These are phyloP conservation scores for Thelonectria discophora DNA, from an alignment of 2,329 filamentous ascomycete genomes.

Conservation along the genomic window DNA sequence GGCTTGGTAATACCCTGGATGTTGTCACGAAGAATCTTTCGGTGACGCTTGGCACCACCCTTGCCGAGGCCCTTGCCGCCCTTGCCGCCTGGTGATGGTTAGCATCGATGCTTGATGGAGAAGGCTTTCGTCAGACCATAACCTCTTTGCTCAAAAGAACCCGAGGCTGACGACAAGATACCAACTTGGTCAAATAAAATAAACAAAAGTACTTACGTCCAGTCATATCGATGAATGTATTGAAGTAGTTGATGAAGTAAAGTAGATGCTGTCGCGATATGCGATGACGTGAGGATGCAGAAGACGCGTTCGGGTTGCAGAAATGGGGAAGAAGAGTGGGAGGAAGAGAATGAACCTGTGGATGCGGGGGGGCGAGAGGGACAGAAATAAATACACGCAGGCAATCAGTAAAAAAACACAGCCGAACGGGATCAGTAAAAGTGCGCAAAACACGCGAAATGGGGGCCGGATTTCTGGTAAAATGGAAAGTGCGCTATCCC, in stretches of 20 bases:
- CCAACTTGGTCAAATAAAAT: too few relatives aligned
- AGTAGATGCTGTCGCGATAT: constrained; percentile 42
- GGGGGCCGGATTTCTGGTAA: constrained; percentile 11
- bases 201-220: constrained; percentile 67
- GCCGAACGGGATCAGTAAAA: constrained; percentile 39
- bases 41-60: constrained; percentile 98
- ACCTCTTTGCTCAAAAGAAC: neutral
- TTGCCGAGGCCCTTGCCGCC: constrained; percentile 98
- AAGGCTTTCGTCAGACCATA: neutral
- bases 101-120: constrained; percentile 47
- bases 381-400: constrained; percentile 49
- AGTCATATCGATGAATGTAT: constrained; percentile 68
- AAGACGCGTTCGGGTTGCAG: constrained; percentile 37
- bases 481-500: constrained; percentile 19
- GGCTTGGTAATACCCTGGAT: constrained; percentile 99
- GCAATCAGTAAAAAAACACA: constrained; percentile 45
- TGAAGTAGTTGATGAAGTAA: constrained; percentile 39
- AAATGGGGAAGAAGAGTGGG: constrained; percentile 26
- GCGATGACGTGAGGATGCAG: constrained; percentile 38
- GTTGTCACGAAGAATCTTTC: constrained; percentile 99
- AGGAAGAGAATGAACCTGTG: constrained; percentile 32
- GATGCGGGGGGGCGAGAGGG: constrained; percentile 42
- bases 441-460: constrained; percentile 20
- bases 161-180: neutral
- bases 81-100: constrained; percentile 78